Base-by-base conservation (phyloP, 208 protist genomes). In the Crithidia thermophila region DNA sequence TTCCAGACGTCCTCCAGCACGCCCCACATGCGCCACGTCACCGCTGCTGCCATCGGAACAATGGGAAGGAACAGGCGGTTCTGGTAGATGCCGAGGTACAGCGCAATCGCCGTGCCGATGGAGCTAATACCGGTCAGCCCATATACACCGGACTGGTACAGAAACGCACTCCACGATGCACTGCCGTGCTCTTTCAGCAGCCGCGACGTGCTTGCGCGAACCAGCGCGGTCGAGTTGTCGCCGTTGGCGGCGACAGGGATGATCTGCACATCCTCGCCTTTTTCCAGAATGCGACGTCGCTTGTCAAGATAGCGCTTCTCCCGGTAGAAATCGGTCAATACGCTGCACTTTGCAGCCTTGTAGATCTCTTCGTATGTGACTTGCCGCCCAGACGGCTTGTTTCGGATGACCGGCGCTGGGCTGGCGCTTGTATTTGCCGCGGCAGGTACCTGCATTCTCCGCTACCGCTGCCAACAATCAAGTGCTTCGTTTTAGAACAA, bases 141-240 rank as follows among this genome's bases (percentile, higher is more conserved):
- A 78, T 87, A 93, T 18, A 93, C 72, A 57, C 84, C 80, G 40
- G 78, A 79, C 61, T 93, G 87, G 45, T 90, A 93, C 10, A 93
- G 79, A 37, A 80, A 85, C 21, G 72, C 72, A 43, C 82, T 69
- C 87, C 84, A 88, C 20, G 79, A 77, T 5, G 84, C 82, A 51
- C 87, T 90, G 31, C 62, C 43, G 67, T 93, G 84, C 70, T 93
- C 87, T 67, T 90, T 88, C 36, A 93, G 68, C 43, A 93, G 45
- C n/a, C 84, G 75, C n/a, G 80, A 84, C 10, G 78, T 71, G 52
- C 79, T 81, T 5, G 61, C 75, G 27, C 84, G 79, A 21, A 82
- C 77, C 13, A 87, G 42, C 7, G 62, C 58, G 20, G 49, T 25
- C 18, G 50, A 69, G 18, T 27, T 34, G 20, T 69, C 42, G 30